Conservation (phyloP, 2,329 filamentous ascomycete genomes). For the Ophiostoma ips region DNA sequence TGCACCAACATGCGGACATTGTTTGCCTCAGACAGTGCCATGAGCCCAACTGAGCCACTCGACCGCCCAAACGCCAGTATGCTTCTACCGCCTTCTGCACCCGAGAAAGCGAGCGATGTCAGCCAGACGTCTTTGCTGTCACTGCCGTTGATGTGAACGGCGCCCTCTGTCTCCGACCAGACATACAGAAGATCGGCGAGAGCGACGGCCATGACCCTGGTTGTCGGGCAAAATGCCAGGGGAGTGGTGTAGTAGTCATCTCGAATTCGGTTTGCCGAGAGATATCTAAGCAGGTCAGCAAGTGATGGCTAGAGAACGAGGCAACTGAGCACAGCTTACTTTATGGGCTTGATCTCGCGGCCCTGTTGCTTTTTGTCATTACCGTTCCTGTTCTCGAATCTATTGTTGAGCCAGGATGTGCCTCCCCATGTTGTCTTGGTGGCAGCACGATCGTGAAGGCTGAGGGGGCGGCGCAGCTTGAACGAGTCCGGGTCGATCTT, state of each 20-base stretch:
- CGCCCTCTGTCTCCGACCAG: slow-evolving; percentile 69
- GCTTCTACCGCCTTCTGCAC: slow-evolving; percentile 54
- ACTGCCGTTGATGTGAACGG: slow-evolving; percentile 38
- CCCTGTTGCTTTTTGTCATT: background rate
- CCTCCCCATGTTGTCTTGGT: slow-evolving; percentile 25
- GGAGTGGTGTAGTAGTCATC: slow-evolving; percentile 95
- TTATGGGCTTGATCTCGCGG: background rate
- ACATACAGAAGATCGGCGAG: slow-evolving; percentile 68
- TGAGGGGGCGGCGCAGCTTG: background rate
- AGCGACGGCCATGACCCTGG: slow-evolving; percentile 69
- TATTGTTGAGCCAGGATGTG: slow-evolving; percentile 24
- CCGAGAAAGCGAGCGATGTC: slow-evolving; percentile 85
- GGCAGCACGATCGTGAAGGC: background rate
- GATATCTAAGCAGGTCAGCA: slow-evolving; percentile 51
- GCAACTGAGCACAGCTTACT: background rate
- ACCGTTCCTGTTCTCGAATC: background rate
- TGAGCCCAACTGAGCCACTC: slow-evolving; percentile 60
- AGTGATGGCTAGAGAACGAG: too few species aligned
- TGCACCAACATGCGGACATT: slow-evolving; percentile 42
- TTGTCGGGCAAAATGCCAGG: slow-evolving; percentile 66
- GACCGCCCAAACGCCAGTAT: slow-evolving; percentile 79
- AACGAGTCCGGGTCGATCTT: slow-evolving; percentile 12
- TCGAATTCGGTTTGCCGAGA: slow-evolving; percentile 77
- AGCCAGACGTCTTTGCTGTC: slow-evolving; percentile 43
- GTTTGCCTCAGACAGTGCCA: slow-evolving; percentile 53